A percentile compares a stretch with the other conserved stretches of the same genome.
Conservation (phyloP, 176 grass and related monocot species). For the Tuctoria greenei region DNA sequence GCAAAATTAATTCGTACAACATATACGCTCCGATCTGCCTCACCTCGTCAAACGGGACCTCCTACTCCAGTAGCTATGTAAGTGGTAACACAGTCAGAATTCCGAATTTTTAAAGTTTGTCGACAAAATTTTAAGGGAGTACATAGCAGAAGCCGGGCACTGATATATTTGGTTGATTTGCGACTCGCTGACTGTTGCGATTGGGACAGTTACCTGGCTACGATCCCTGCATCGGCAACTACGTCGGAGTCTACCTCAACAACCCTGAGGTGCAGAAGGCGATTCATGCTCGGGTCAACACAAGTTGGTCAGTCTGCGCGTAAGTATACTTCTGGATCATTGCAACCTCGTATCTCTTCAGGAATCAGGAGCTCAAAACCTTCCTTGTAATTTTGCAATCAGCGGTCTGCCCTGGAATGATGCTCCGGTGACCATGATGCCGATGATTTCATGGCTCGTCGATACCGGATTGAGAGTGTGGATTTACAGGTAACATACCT, state of each 20-base stretch:
- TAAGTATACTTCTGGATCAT: constrained; percentile 9
- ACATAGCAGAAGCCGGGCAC: not conserved
- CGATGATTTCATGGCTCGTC: constrained; percentile 23
- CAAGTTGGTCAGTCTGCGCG: constrained; percentile 29
- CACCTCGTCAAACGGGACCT: not conserved
- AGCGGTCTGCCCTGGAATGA: not conserved
- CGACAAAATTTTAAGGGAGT: too few species aligned
- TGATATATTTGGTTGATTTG: not conserved
- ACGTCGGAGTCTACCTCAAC: constrained; percentile 39
- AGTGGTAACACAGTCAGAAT: not conserved
- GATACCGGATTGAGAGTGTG: constrained; percentile 36
- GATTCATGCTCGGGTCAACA: constrained; percentile 40
- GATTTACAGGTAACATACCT: constrained; percentile 37
- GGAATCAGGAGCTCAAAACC: not conserved
- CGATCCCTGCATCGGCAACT: constrained; percentile 32
- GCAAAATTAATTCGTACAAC: constrained; percentile 20
- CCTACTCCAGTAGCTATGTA: constrained; percentile 38
- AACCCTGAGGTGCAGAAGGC: constrained; percentile 43
- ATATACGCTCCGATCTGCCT: constrained; percentile 52
- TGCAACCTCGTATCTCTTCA: not conserved
- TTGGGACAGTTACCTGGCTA: constrained; percentile 36
- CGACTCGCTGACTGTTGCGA: not conserved
- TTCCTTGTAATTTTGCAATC: not conserved
- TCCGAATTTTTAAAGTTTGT: too few species aligned
- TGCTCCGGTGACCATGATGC: not conserved